Percentiles rank a stretch among this genome's conserved stretches.
These are phyloP conservation scores for Agaricus blazei DNA, from an alignment of 768 basidiomycete species.

Conservation along the genomic window DNA sequence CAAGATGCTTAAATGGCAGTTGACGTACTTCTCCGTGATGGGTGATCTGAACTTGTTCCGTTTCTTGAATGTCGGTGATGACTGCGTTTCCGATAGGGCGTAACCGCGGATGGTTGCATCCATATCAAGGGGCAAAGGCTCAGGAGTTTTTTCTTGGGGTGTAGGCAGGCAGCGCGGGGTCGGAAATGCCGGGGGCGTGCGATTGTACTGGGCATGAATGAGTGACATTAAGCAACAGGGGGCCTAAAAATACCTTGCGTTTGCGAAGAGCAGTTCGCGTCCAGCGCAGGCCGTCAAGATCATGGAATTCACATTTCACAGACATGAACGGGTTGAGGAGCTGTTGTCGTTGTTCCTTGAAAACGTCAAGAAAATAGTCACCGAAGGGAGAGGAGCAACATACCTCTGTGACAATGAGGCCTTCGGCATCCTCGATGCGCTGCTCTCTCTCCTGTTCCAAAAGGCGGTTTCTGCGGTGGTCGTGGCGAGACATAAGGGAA, in stretches of 20 bases:
- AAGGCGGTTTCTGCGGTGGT: conserved; percentile 40
- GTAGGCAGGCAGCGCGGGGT: background rate
- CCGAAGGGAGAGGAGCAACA: background rate
- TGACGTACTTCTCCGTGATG: background rate
- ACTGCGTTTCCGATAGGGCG: background rate
- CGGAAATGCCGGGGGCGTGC: background rate
- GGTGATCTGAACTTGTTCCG: background rate
- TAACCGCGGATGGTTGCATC: conserved; percentile 2
- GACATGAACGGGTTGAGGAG: conserved; percentile 41
- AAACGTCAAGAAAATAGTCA: background rate
- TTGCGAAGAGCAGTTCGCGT: conserved; percentile 28
- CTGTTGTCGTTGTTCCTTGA: conserved; percentile 34
- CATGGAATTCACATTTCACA: conserved; percentile 58
- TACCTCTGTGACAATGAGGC: conserved; percentile 55
- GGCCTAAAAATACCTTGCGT: conserved; percentile 18
- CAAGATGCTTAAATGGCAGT: background rate
- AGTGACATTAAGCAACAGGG: background rate
- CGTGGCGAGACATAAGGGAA: conserved; percentile 31
- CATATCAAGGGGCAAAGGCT: background rate
- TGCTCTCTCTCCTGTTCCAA: conserved; percentile 49
- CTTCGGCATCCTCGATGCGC: conserved; percentile 48
- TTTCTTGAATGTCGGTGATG: background rate
- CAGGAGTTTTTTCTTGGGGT: background rate
- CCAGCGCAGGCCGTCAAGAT: conserved; percentile 58
- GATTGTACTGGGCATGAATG: background rate